Base-by-base conservation (phyloP, 2,329 filamentous ascomycete species). In the Emmonsia crescens region DNA sequence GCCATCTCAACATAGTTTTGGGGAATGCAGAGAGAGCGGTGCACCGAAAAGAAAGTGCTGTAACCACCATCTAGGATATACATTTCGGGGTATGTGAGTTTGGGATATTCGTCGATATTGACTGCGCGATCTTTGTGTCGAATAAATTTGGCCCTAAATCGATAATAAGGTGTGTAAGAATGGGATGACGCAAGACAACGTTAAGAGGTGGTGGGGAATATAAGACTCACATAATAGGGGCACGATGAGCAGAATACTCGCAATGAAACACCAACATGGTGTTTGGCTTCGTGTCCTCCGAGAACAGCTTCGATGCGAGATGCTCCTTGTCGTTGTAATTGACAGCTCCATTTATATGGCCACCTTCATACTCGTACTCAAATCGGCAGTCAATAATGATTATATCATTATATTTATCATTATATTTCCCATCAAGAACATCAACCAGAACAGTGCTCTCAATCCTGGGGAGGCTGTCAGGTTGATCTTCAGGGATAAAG, bases 1-100 rank as follows among this genome's bases (percentile, higher is more conserved):
- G 87, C 89, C 94, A 99, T 99, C 76, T 94, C 91, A 63, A 99
- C 90, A 72, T 99, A 99, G 72, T 93, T 91, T 70, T 96, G 92
- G 27, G 94, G 94, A 69, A 87, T 94, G 80, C 94, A 99, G 64
- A 92, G 86, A 55, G 82, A 78, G 59, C 86, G 86, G 74, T 96
- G 86, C 66, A 89, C 81, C 29, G 83, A 79, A 74, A 93, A 99
- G 80, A 99, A 99, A 33, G 86, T 86, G 74, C 91, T 96, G 79
- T 99, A 99, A 51, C 94, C 94, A 64, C 94, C 94, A 67, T 97
- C 91, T 48, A 99, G 81, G 69, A 99, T 96, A 75, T 99, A 99
- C 66, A 97, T 86, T 74, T 99, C 94, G 1, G 94, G 94, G 71
- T 96, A 99, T n/a, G 88, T 91, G 64, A 99, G 84, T 63, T 82